Base-by-base conservation (phyloP, 2,329 filamentous ascomycete species). In the Aspergillus vadensis region DNA sequence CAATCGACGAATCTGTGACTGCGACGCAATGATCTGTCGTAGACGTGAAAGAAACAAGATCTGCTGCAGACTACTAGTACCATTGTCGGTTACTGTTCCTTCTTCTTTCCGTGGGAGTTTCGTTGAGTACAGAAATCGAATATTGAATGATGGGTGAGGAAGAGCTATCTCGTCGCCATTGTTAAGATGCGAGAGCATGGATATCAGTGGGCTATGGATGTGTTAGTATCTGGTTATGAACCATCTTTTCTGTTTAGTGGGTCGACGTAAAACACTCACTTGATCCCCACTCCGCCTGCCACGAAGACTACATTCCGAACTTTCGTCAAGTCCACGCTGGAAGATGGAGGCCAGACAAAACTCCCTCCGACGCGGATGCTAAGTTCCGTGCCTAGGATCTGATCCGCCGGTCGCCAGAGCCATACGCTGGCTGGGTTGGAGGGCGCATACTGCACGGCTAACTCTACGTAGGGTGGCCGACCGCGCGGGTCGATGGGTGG, bases 281-380 rank as follows among this genome's bases (percentile, higher is more conserved):
- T 96, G 59, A 96, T 88, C 0, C 92, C 91, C 21, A 96, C 88
- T 1, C 91, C 92, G 1, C 91, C 91, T 0, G 91, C 91, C 14
- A 96, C 81, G 63, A 96, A 88, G 3, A 96, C 84, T 5, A 89
- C 81, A 57, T 84, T 86, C 47, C 81, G 80, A 44, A 89, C 79
- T 4, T 73, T 65, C 4, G 72, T 69, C 3, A 74, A 62, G 51
- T 82, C 75, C 19, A 83, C 63, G 19, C 75, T 74, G 0, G 65
- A 66, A 1, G 65, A 66, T 1, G 80, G 91, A 0, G 92, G 92
- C 81, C 88, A 96, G 3, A 89, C 83, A 69, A 97, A 97, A 66
- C 86, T 88, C 0, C 92, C 92, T 1, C 92, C 92, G 1, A 95
- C 85, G 30, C 91, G 85, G 30, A 96, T 86, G 1, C 77, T 77